Base-by-base conservation (phyloP, 306 rosid genomes). In the Vicia faba region DNA sequence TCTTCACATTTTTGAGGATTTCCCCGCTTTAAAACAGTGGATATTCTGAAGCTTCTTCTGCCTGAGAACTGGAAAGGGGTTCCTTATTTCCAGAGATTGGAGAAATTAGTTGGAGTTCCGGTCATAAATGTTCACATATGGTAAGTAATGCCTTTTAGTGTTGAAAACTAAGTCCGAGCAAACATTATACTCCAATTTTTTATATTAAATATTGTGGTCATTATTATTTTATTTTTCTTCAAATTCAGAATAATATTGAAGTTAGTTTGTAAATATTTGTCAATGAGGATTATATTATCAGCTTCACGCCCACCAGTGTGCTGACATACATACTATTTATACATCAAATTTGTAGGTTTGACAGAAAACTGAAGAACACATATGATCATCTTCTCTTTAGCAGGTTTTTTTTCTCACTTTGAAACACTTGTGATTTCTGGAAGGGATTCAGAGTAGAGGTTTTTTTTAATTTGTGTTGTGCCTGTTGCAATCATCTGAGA, bases 51-150 rank as follows among this genome's bases (percentile, higher is more conserved):
- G 88, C 96, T 87, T 68, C 88, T 89, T 77, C 64, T 93, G 68
- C 98, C 98, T 4, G 68, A 86, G 45, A 81, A 80, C 82, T 93
- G 98, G 98, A 86, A 85, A 83, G 90, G 80, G 82, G 83, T 93
- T 59, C 91, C 91, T 5, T 89, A 89, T 86, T 93, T 93, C 82
- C 89, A 88, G 87, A 89, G 84, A 84, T 68, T 93, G 82, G 91
- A 89, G 12, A 93, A 93, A 81, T 71, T 93, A 64, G 90, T 93
- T 58, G 98, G 98, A 66, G 98, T 93, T 74, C 98, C 97, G 0
- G 98, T 93, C 73, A 89, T 93, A 69, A 93, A 93, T 70, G 86
- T 93, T 68, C 98, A 93, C 66, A 89, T 93, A 81, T 93, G 98
- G 98, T 93, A 43, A 83, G 87, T 79, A 64, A 71, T 68, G 67